Evolutionary conservation across 2,329 filamentous ascomycete genomes (phyloP).

Genomic region (Rhexocercosporidium sp.): DNA sequence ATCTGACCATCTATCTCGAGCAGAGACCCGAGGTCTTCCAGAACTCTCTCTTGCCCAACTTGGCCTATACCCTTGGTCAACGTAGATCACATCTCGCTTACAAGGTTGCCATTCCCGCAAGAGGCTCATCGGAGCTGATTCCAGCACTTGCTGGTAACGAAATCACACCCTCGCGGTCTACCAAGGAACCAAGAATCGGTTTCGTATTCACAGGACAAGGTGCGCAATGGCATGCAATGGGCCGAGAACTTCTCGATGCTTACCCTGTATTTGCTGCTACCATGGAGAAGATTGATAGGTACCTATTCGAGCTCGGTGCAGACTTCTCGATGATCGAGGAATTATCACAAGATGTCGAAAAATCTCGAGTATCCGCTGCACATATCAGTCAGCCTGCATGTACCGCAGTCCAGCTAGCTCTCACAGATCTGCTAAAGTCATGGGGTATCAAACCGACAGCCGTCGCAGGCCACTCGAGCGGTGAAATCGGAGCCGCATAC

Average conservation of each 20-base stretch:
- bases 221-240: conserved; percentile 40
- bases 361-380: conserved; percentile 45
- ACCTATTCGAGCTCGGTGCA: conserved; percentile 44
- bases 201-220: conserved; percentile 41
- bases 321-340: conserved; percentile 43
- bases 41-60: conserved; percentile 30
- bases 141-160: conserved; percentile 49
- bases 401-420: conserved; percentile 53
- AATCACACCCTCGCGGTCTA: conserved; percentile 19
- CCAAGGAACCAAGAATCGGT: conserved; percentile 30
- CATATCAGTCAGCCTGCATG: conserved; percentile 53
- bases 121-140: conserved; percentile 30
- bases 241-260: conserved; percentile 35
- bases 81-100: conserved; percentile 36
- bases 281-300: conserved; percentile 43
- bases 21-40: conserved; percentile 36
- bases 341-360: conserved; percentile 43
- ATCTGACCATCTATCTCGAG: conserved; percentile 33
- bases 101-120: conserved; percentile 32
- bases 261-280: conserved; percentile 46
- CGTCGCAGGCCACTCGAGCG: conserved; percentile 53
- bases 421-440: conserved; percentile 50
- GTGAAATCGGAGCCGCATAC: conserved; percentile 56
- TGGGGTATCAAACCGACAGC: conserved; percentile 49
- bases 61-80: conserved; percentile 39